phyloP scores from a whole-genome alignment of 352 stramenopile species.

The Pythium sp. region DNA sequence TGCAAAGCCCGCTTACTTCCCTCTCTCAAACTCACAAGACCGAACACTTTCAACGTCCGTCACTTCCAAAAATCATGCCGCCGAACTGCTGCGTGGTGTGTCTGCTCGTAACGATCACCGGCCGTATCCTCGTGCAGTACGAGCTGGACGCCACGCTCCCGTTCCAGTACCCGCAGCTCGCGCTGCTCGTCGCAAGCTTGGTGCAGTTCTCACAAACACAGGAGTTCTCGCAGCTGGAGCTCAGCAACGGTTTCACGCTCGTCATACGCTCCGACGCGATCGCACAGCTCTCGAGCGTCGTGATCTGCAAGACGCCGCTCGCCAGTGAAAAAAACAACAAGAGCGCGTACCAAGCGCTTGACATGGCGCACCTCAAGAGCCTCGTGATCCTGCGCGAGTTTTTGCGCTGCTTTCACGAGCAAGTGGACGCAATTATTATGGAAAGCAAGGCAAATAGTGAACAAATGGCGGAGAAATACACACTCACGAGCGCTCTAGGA shows the following conservation, averaged over 20 bases:
- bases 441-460: conserved; percentile 28
- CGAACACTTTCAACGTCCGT: too few species aligned
- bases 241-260: conserved; percentile 35
- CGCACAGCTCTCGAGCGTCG: conserved; percentile 35
- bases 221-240: conserved; percentile 32
- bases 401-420: conserved; percentile 22
- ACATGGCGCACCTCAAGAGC: conserved; percentile 39
- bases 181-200: conserved; percentile 52
- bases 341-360: conserved; percentile 13
- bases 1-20: too few species aligned
- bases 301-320: conserved; percentile 32
- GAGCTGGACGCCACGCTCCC: conserved; percentile 42
- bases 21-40: too few species aligned
- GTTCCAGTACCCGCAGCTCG: conserved; percentile 40
- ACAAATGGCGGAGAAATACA: conserved; percentile 50
- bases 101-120: conserved; percentile 50
- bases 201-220: conserved; percentile 47
- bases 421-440: conserved; percentile 28
- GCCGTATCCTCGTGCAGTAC: conserved; percentile 42
- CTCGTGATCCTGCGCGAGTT: conserved; percentile 48
- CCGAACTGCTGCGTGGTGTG: conserved; percentile 28
- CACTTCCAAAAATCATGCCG: not conserved
- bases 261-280: conserved; percentile 34
- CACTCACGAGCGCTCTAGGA: conserved; percentile 38
- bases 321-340: not conserved